A percentile compares a stretch with the other conserved stretches of the same genome.
Conservation (phyloP, 1,284 basidiomycete species). For the Pseudozyma sp. region DNA sequence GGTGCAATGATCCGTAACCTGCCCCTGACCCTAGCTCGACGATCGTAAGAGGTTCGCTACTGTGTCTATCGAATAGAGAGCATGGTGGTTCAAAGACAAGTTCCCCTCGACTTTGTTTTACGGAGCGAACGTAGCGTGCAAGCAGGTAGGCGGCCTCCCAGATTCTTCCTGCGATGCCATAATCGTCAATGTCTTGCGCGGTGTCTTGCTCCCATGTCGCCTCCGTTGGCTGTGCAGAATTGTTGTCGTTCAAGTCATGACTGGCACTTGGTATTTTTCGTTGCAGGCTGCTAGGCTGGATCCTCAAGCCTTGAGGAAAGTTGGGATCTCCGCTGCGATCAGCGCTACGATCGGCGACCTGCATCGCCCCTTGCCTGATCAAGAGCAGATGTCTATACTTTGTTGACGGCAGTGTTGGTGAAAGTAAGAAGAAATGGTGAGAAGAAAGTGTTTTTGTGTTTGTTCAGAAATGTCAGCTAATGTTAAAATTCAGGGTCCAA, state of each 20-base stretch:
- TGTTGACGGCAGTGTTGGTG: background rate
- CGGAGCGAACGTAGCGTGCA: slow-evolving; percentile 48
- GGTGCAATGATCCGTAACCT: slow-evolving; percentile 62
- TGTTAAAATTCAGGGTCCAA: slow-evolving; percentile 30
- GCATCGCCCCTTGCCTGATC: slow-evolving; percentile 11
- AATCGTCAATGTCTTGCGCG: slow-evolving; percentile 59
- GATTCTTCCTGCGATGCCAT: slow-evolving; percentile 65
- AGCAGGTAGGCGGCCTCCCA: slow-evolving; percentile 67
- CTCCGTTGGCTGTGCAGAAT: background rate
- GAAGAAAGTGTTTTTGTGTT: background rate
- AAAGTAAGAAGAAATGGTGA: background rate
- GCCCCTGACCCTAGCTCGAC: slow-evolving; percentile 66
- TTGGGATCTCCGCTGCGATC: slow-evolving; percentile 54
- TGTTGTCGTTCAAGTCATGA: background rate
- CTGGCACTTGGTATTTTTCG: background rate
- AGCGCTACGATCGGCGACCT: slow-evolving; percentile 23
- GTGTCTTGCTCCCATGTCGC: slow-evolving; percentile 56
- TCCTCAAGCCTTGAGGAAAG: slow-evolving; percentile 55
- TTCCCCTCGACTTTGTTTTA: background rate
- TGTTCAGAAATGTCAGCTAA: background rate
- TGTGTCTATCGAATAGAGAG: slow-evolving; percentile 33
- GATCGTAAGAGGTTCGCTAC: slow-evolving; percentile 16
- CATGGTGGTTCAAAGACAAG: slow-evolving; percentile 63
- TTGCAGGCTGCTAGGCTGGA: slow-evolving; percentile 51
- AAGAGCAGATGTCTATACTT: slow-evolving; percentile 14